These are phyloP conservation scores for Cylindrotheca fusiformis DNA, from an alignment of 108 stramenopile species.

Conservation along the genomic window DNA sequence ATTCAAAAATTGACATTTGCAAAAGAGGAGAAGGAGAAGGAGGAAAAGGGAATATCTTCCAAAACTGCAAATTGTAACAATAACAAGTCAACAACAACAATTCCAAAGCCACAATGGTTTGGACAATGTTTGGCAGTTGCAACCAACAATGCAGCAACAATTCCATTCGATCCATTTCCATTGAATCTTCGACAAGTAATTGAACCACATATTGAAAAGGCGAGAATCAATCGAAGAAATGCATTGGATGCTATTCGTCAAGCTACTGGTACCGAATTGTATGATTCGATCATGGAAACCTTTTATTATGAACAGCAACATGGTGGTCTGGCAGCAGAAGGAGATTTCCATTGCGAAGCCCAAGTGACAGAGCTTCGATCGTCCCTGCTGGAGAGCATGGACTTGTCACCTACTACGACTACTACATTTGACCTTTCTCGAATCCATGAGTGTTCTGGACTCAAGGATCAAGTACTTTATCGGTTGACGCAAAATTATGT, in stretches of 20 bases:
- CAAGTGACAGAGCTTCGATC: conserved; percentile 20
- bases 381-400: conserved; percentile 24
- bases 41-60: background rate
- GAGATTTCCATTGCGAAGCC: conserved; percentile 33
- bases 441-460: conserved; percentile 23
- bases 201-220: conserved; percentile 58
- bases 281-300: conserved; percentile 9
- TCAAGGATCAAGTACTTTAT: conserved; percentile 40
- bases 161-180: conserved; percentile 60
- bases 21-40: background rate
- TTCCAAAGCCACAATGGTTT: conserved; percentile 48
- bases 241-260: conserved; percentile 40
- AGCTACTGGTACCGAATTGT: conserved; percentile 27
- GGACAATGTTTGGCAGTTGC: conserved; percentile 47
- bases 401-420: conserved; percentile 11
- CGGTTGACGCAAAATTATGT: conserved; percentile 16
- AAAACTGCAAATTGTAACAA: background rate
- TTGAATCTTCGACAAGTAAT: conserved; percentile 35
- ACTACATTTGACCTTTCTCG: conserved; percentile 35
- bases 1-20: conserved; percentile 18
- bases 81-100: background rate
- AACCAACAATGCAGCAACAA: conserved; percentile 27
- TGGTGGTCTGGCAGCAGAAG: conserved; percentile 22
- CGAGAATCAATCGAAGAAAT: conserved; percentile 26
- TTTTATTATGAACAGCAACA: no score